A percentile compares a stretch with the other conserved stretches of the same genome.
These are phyloP conservation scores for Lasiodiplodia gonubiensis DNA, from an alignment of 2,329 filamentous ascomycete species.

Conservation along the genomic window DNA sequence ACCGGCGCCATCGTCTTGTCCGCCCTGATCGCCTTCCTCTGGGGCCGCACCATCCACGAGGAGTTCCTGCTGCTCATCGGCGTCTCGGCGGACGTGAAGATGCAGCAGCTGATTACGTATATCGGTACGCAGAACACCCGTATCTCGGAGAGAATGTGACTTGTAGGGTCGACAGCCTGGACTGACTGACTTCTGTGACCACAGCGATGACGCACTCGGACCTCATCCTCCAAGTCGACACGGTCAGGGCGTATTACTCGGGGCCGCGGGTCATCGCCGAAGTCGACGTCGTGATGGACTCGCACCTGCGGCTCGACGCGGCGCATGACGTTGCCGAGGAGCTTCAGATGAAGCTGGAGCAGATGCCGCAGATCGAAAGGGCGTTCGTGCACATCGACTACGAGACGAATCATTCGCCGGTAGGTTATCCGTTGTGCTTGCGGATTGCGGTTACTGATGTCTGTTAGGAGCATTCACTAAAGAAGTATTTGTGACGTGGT, in stretches of 20 bases:
- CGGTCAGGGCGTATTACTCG: constrained; percentile 90
- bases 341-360: constrained; percentile 92
- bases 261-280: constrained; percentile 90
- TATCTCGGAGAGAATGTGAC: not conserved
- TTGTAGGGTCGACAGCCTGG: not conserved
- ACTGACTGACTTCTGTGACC: not conserved
- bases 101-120: constrained; percentile 93
- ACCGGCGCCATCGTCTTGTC: constrained; percentile 90
- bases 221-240: constrained; percentile 84
- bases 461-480: not conserved
- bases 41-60: constrained; percentile 82
- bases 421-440: not conserved
- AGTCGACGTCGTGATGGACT: constrained; percentile 94
- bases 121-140: constrained; percentile 51
- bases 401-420: not conserved
- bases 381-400: constrained; percentile 3
- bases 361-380: constrained; percentile 81
- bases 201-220: constrained; percentile 78
- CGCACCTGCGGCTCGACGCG: constrained; percentile 70
- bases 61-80: constrained; percentile 94
- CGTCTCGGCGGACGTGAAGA: constrained; percentile 81
- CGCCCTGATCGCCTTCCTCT: constrained; percentile 75
- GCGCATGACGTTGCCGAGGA: constrained; percentile 95
- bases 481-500: not conserved
- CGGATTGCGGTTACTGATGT: not conserved